A percentile compares a stretch with the other conserved stretches of the same genome.
These are phyloP conservation scores for Skeletonema potamos DNA, from an alignment of 108 stramenopile species.

Conservation along the genomic window DNA sequence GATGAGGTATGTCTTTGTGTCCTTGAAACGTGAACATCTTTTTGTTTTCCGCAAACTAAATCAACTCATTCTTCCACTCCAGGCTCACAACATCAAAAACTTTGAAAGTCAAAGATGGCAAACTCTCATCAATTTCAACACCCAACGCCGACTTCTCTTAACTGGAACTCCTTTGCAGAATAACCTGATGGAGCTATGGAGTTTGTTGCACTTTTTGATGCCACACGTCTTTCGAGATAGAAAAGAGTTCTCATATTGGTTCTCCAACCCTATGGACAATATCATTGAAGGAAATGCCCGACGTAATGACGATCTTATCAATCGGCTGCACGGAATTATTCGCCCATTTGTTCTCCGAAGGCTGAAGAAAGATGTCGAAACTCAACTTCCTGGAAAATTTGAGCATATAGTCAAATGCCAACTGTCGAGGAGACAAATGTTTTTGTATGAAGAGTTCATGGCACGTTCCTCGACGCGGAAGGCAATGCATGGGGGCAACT, in stretches of 20 bases:
- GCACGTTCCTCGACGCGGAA: slow-evolving; percentile 90
- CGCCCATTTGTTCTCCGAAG: slow-evolving; percentile 95
- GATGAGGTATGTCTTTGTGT: slow-evolving; percentile 64
- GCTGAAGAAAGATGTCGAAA: slow-evolving; percentile 97
- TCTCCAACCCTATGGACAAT: slow-evolving; percentile 92
- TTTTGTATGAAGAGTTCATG: slow-evolving; percentile 98
- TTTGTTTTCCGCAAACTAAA: background rate
- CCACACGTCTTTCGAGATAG: slow-evolving; percentile 87
- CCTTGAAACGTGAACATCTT: background rate
- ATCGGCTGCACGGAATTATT: slow-evolving; percentile 93
- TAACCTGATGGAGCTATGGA: slow-evolving; percentile 92
- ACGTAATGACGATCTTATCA: slow-evolving; percentile 82
- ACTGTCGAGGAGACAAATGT: slow-evolving; percentile 91
- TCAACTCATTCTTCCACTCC: background rate
- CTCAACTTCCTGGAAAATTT: slow-evolving; percentile 95
- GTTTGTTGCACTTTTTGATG: slow-evolving; percentile 89
- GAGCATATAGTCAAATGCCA: slow-evolving; percentile 95
- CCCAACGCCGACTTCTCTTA: slow-evolving; percentile 92
- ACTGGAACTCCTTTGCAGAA: slow-evolving; percentile 94
- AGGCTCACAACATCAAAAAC: slow-evolving; percentile 99
- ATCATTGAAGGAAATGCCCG: slow-evolving; percentile 89
- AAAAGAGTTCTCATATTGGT: slow-evolving; percentile 99
- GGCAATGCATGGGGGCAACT: slow-evolving; percentile 88
- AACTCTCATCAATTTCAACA: slow-evolving; percentile 96
- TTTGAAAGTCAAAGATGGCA: slow-evolving; percentile 98